Base-by-base conservation (phyloP, 1,284 basidiomycete genomes). In the Tremellales sp. region DNA sequence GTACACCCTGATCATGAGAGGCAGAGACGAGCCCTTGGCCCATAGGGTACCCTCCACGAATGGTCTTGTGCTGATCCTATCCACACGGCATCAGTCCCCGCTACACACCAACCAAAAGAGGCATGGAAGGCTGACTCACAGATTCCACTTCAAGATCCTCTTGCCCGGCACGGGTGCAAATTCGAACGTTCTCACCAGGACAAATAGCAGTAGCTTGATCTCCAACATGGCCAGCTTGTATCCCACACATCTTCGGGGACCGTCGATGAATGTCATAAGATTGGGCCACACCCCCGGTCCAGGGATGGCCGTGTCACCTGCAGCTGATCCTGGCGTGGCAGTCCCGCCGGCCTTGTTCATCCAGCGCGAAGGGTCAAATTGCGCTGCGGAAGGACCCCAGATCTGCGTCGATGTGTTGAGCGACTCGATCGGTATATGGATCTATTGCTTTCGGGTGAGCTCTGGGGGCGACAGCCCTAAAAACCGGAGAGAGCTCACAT, bases 261-360 rank as follows among this genome's bases (percentile, higher is more conserved):
- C 59, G 36, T 61, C 59, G 19, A 59, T 54, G 18, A 61, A 63
- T 8, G 59, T 63, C 53, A 61, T 52, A 31, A 60, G 39, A 37
- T 59, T 57, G 24, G 50, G 45, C 50, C 49, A 57, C 19, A 61
- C 47, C 2, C 60, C 60, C n/a, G n/a, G n/a, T n/a, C n/a, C n/a
- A n/a, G n/a, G n/a, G n/a, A n/a, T n/a, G n/a, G n/a, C n/a, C n/a
- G n/a, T n/a, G n/a, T n/a, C n/a, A n/a, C n/a, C n/a, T n/a, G n/a
- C n/a, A n/a, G n/a, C n/a, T n/a, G n/a, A n/a, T n/a, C n/a, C n/a
- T n/a, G n/a, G n/a, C n/a, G n/a, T n/a, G n/a, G n/a, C n/a, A n/a
- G n/a, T n/a, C n/a, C n/a, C n/a, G n/a, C n/a, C n/a, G n/a, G n/a
- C n/a, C n/a, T n/a, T n/a, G n/a, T n/a, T n/a, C n/a, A 58, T 28